Evolutionary conservation across 495 filamentous ascomycete genomes (phyloP), one percentile per base, ranked within the genome.

Genomic region (Lepidopterella palustris): DNA sequence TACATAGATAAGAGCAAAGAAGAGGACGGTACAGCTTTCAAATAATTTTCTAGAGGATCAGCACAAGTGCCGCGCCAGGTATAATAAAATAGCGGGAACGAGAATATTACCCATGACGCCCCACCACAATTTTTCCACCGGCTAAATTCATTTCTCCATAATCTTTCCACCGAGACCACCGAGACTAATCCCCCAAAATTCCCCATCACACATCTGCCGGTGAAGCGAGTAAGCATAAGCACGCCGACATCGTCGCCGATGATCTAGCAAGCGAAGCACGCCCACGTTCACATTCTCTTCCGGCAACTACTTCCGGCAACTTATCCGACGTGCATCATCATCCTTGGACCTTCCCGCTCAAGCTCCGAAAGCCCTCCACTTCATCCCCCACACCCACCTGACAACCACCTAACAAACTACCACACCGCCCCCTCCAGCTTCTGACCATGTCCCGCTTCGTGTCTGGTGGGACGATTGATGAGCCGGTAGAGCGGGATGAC

Each of bases 361-460:
- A 42, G 35, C 3, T 42, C 18, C 42, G 3, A 5, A 20, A 25
- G n/a, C 29, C 25, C 28, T 21, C 49, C 13, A 53, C 48, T n/a
- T n/a, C 31, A 8, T 10, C 18, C 23, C n/a, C 35, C 35, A 3
- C 13, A 11, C 35, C 13, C 13, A 42, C 9, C n/a, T 6, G 52
- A 49, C 54, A 49, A 57, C 55, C 5, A 61, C 9, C 24, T 9
- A 60, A 23, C 29, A 48, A 24, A 89, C 91, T 88, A n/a, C n/a
- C n/a, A n/a, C 32, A 13, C 28, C 32, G 20, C 10, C 15, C 27
- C 21, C 23, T 28, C 26, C 39, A n/a, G n/a, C n/a, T n/a, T n/a
- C 28, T 9, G 87, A 62, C 23, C 45, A 73, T 73, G 49, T 95
- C 90, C 11, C 88, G 92, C 42, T 98, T 98, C 75, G 85, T 97